These are phyloP conservation scores for Fomitiporia mediterranea DNA, from an alignment of 1,284 basidiomycete genomes.

Conservation along the genomic window DNA sequence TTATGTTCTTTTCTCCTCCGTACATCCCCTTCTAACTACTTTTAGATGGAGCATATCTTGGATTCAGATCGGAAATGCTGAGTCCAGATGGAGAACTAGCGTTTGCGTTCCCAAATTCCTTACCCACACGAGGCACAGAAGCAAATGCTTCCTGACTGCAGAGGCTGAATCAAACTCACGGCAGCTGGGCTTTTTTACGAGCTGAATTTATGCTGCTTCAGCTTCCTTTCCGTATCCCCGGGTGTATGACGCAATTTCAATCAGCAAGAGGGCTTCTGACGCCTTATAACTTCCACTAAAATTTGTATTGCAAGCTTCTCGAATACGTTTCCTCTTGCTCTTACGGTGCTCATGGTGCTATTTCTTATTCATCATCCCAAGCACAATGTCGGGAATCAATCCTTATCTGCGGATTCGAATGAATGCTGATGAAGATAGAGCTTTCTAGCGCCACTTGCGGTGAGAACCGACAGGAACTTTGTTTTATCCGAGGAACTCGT, in stretches of 20 bases:
- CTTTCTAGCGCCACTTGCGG: neutral
- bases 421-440: no score
- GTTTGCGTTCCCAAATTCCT: neutral
- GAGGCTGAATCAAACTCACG: no score
- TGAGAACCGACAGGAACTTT: neutral
- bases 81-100: no score
- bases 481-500: no score
- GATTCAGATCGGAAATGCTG: no score
- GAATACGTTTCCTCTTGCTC: neutral
- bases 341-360: neutral
- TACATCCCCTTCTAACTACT: no score
- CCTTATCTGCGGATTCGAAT: neutral
- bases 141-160: no score
- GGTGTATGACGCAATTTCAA: constrained; percentile 5
- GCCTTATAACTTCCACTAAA: neutral
- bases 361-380: neutral
- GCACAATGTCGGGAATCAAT: neutral
- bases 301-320: neutral
- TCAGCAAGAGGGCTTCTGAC: neutral
- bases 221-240: neutral
- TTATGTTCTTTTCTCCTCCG: no score
- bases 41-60: no score
- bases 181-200: no score
- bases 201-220: neutral
- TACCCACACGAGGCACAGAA: neutral